phyloP scores from a whole-genome alignment of 371 early-diverging fungal species.

The Neoconidiobolus thromboides region DNA sequence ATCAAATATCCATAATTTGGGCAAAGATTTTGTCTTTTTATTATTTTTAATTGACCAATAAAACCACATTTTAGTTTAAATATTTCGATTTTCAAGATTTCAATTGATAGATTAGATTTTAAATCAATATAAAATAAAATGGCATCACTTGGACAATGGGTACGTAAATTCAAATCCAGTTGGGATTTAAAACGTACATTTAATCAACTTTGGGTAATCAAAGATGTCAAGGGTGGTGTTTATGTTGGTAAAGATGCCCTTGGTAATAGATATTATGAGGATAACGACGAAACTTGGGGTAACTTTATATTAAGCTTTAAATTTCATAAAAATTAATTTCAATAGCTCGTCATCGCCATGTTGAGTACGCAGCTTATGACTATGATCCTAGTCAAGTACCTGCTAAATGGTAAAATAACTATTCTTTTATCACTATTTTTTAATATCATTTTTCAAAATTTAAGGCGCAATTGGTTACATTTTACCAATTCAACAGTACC shows the following conservation, averaged over 20 bases:
- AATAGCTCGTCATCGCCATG: constrained; percentile 77
- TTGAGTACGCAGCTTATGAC: constrained; percentile 51
- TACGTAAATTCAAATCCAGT: constrained; percentile 6
- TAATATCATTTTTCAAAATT: background rate
- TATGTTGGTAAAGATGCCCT: constrained; percentile 63
- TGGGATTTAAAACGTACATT: constrained; percentile 35
- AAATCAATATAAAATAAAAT: background rate
- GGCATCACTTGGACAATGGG: background rate
- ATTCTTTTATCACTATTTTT: background rate
- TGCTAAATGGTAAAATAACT: constrained; percentile 56
- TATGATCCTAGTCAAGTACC: constrained; percentile 64
- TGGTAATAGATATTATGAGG: constrained; percentile 85
- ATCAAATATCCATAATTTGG: too few species aligned
- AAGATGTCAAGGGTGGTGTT: constrained; percentile 66
- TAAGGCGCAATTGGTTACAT: constrained; percentile 49
- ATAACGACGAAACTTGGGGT: constrained; percentile 63
- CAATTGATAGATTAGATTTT: background rate
- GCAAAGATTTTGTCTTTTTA: too few species aligned
- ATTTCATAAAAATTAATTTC: background rate
- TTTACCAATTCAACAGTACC: constrained; percentile 71
- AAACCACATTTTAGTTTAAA: too few species aligned
- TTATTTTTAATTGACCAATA: too few species aligned
- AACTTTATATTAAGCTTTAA: background rate
- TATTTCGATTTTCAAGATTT: too few species aligned
- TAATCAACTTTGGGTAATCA: constrained; percentile 47